Conservation (phyloP, 257 asterid species). For the Dorcoceras hygrometricum region DNA sequence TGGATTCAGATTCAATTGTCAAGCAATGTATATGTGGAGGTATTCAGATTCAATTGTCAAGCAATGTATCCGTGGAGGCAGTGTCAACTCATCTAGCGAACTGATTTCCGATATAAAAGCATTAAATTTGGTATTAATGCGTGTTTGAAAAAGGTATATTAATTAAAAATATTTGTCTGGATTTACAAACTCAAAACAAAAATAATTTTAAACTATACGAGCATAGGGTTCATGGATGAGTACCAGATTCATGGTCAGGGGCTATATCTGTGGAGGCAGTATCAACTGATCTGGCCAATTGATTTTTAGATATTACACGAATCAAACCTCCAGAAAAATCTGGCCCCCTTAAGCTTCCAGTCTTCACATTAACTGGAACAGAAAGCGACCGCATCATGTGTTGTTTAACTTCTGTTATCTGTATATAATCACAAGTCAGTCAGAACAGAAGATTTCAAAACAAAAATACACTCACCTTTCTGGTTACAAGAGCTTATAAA, state of each 20-base stretch:
- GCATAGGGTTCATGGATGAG: slow-evolving; percentile 15
- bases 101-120: slow-evolving; percentile 28
- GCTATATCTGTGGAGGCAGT: slow-evolving; percentile 46
- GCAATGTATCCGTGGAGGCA: slow-evolving; percentile 44
- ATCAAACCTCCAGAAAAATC: slow-evolving; percentile 75
- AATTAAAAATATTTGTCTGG: background rate
- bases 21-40: slow-evolving; percentile 34
- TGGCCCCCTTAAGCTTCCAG: slow-evolving; percentile 64
- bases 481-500: slow-evolving; percentile 14
- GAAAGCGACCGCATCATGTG: slow-evolving; percentile 76
- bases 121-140: background rate
- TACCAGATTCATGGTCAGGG: slow-evolving; percentile 57
- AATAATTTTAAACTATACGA: no score
- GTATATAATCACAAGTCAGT: slow-evolving; percentile 29
- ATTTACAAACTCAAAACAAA: background rate
- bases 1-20: slow-evolving; percentile 44
- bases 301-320: slow-evolving; percentile 70
- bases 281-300: slow-evolving; percentile 41
- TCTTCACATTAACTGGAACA: slow-evolving; percentile 77
- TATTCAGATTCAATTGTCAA: slow-evolving; percentile 46
- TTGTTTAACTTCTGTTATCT: slow-evolving; percentile 56
- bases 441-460: slow-evolving; percentile 20
- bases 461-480: background rate
- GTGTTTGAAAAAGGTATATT: slow-evolving; percentile 9
- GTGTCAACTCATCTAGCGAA: slow-evolving; percentile 41